These are phyloP conservation scores for Sarcodon sp. DNA, from an alignment of 768 basidiomycete species.

Conservation along the genomic window DNA sequence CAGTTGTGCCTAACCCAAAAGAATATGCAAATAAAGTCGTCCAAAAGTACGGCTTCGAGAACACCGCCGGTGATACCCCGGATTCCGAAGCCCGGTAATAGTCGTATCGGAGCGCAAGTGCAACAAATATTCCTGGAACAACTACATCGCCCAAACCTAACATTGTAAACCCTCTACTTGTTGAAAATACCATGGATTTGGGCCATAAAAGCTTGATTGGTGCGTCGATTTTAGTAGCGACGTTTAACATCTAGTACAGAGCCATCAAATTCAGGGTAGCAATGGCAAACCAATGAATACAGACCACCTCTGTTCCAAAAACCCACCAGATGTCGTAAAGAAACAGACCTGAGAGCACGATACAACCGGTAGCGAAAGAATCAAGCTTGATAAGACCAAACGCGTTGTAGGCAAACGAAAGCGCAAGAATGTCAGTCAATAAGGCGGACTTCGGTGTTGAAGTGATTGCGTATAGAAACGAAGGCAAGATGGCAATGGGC, in stretches of 20 bases:
- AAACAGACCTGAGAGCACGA: constrained; percentile 77
- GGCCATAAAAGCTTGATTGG: constrained; percentile 92
- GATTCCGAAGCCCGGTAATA: constrained; percentile 27
- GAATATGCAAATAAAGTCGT: constrained; percentile 62
- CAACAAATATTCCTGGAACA: constrained; percentile 57
- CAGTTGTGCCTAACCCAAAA: constrained; percentile 59
- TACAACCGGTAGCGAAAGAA: constrained; percentile 77
- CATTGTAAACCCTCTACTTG: constrained; percentile 63
- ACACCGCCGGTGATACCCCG: constrained; percentile 19
- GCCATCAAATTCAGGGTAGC: neutral
- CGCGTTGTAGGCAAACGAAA: constrained; percentile 77
- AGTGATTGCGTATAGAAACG: constrained; percentile 43
- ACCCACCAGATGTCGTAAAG: constrained; percentile 96
- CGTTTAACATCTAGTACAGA: constrained; percentile 69
- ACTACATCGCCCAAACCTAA: constrained; percentile 88
- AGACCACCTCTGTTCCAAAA: constrained; percentile 75
- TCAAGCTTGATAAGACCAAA: constrained; percentile 74
- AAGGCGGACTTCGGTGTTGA: constrained; percentile 37
- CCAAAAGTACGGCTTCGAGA: constrained; percentile 66
- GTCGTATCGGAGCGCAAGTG: constrained; percentile 83
- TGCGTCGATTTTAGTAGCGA: constrained; percentile 80
- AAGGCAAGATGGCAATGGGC: constrained; percentile 51
- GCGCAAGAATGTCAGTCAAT: constrained; percentile 58
- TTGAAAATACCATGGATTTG: constrained; percentile 41
- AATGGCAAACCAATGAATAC: constrained; percentile 14